Evolutionary conservation across 805 yeast genomes (phyloP).

Genomic region (Yarrowia divulgata): DNA sequence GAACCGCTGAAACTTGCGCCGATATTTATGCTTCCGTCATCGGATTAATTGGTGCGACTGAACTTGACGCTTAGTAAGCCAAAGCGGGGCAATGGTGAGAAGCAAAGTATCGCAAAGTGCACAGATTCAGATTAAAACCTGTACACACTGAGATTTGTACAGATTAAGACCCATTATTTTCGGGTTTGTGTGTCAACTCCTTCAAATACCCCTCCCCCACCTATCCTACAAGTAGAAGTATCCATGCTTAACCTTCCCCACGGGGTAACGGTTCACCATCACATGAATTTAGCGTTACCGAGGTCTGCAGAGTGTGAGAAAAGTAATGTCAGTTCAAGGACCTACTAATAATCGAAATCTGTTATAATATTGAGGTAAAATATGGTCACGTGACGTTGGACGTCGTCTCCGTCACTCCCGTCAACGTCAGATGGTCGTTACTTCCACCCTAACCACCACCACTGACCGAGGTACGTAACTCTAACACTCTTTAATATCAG

Average conservation of each 20-base stretch:
- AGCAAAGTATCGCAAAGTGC: too few species aligned
- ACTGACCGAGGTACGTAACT: conserved; percentile 26
- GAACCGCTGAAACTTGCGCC: background rate
- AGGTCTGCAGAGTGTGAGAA: conserved; percentile 1
- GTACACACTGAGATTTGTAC: background rate
- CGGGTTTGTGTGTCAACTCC: background rate
- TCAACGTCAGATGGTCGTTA: too few species aligned
- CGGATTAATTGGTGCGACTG: background rate
- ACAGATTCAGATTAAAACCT: too few species aligned
- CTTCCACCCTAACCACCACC: background rate
- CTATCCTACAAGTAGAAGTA: too few species aligned
- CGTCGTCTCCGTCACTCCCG: too few species aligned
- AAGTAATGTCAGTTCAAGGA: background rate
- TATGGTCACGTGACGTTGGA: background rate
- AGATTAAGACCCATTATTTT: background rate
- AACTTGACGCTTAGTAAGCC: background rate
- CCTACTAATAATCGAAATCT: background rate
- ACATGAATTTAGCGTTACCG: conserved; percentile 32
- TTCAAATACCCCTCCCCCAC: background rate
- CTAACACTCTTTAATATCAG: conserved; percentile 22
- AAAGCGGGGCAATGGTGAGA: too few species aligned
- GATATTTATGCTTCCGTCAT: background rate
- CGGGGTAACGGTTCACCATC: conserved; percentile 19
- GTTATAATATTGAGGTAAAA: background rate
- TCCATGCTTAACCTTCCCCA: conserved; percentile 16